Evolutionary conservation across 768 basidiomycete species (phyloP).

Genomic region (Boletus speciosus): DNA sequence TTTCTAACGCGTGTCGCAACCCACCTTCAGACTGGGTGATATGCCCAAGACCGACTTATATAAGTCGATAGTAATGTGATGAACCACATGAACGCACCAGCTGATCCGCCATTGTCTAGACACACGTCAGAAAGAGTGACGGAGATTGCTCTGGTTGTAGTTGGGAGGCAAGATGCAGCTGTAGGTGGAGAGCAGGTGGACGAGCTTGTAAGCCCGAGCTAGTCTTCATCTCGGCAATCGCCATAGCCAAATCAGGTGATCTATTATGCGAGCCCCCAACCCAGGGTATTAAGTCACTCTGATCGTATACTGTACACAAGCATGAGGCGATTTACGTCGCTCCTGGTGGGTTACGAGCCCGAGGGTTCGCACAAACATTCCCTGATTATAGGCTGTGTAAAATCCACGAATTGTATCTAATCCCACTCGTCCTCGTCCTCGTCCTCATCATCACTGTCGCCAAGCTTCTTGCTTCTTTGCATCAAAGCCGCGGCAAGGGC

Average conservation of each 20-base stretch:
- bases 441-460: slow-evolving; percentile 80
- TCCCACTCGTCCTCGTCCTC: slow-evolving; percentile 71
- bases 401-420: slow-evolving; percentile 16
- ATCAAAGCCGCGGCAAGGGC: slow-evolving; percentile 81
- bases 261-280: slow-evolving; percentile 4
- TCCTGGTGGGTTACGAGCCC: neutral
- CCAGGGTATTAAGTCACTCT: slow-evolving; percentile 7
- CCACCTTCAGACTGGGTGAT: slow-evolving; percentile 54
- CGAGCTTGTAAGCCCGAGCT: slow-evolving; percentile 2
- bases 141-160: slow-evolving; percentile 1
- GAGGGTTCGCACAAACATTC: neutral
- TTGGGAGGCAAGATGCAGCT: neutral
- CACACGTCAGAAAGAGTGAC: slow-evolving; percentile 1
- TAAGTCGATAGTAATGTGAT: slow-evolving; percentile 13
- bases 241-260: slow-evolving; percentile 26
- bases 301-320: neutral
- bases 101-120: slow-evolving; percentile 53
- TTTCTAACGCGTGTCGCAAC: slow-evolving; percentile 14
- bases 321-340: neutral
- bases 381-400: slow-evolving; percentile 10
- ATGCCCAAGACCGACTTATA: slow-evolving; percentile 11
- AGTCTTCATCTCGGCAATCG: slow-evolving; percentile 34
- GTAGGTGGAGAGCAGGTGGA: slow-evolving; percentile 8
- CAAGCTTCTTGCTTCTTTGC: slow-evolving; percentile 82
- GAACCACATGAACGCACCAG: slow-evolving; percentile 38